phyloP scores from a whole-genome alignment of 108 stramenopile species.

The Hondaea fermentalgiana region DNA sequence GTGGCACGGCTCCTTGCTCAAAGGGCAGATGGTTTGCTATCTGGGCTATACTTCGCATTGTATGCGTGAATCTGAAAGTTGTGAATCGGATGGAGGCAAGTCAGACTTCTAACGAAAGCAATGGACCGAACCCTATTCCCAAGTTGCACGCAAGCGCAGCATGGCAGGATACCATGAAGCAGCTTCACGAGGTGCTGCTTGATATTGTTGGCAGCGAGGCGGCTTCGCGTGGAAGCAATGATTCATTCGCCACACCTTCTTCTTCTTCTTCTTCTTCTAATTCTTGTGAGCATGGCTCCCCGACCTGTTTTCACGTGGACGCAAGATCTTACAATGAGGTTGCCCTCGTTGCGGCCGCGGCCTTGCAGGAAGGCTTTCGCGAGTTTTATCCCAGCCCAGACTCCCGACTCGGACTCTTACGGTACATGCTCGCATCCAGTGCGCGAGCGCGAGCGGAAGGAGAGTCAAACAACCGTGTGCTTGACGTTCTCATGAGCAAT shows the following conservation, averaged over 20 bases:
- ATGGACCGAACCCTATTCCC: too few species aligned
- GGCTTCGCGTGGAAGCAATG: neutral
- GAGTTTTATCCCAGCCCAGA: neutral
- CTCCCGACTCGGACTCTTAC: neutral
- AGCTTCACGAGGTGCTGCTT: neutral
- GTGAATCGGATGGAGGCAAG: neutral
- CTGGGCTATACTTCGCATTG: neutral
- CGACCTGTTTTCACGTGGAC: neutral
- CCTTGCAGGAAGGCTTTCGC: neutral
- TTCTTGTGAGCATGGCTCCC: neutral
- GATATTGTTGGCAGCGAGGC: neutral
- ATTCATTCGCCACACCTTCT: neutral
- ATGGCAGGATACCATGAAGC: neutral
- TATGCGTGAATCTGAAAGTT: neutral
- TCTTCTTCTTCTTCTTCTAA: neutral
- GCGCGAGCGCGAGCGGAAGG: neutral
- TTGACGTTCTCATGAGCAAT: constrained; percentile 6
- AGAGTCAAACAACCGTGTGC: neutral
- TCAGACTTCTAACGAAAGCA: neutral
- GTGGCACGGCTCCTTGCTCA: neutral
- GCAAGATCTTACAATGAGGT: neutral
- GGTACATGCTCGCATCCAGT: neutral
- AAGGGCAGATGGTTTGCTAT: neutral
- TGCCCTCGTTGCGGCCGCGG: neutral
- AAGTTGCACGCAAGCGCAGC: too few species aligned